Conservation (phyloP, 495 filamentous ascomycete genomes). For the Neurospora tetraspora region DNA sequence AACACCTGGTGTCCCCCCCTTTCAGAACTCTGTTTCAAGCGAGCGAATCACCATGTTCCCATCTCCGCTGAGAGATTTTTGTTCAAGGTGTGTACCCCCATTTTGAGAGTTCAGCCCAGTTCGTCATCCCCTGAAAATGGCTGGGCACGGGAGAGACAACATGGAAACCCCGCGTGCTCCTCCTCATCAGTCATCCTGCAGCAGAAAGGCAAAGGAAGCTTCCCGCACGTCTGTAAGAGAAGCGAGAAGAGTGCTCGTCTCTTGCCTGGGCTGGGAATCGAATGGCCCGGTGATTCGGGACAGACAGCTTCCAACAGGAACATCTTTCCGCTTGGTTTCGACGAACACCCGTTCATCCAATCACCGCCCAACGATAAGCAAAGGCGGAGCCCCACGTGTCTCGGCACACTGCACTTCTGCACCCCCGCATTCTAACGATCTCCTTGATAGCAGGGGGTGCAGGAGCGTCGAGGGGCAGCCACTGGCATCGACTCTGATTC, state of each 20-base stretch:
- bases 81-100: too few relatives aligned
- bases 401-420: background rate
- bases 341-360: background rate
- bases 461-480: background rate
- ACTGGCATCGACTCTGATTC: background rate
- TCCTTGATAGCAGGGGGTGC: background rate
- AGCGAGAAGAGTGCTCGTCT: too few relatives aligned
- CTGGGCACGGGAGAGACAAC: background rate
- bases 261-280: too few relatives aligned
- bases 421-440: background rate
- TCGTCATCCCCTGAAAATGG: background rate
- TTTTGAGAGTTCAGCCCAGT: background rate
- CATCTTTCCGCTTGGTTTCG: too few relatives aligned
- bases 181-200: background rate
- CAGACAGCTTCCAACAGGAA: background rate
- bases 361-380: background rate
- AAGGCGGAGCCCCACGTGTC: background rate
- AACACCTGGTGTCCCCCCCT: too few relatives aligned
- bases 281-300: background rate
- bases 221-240: background rate
- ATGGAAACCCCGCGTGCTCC: background rate
- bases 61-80: too few relatives aligned
- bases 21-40: too few relatives aligned
- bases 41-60: too few relatives aligned
- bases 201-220: background rate